Conservation (phyloP, 495 filamentous ascomycete genomes). For the Neurospora africana region DNA sequence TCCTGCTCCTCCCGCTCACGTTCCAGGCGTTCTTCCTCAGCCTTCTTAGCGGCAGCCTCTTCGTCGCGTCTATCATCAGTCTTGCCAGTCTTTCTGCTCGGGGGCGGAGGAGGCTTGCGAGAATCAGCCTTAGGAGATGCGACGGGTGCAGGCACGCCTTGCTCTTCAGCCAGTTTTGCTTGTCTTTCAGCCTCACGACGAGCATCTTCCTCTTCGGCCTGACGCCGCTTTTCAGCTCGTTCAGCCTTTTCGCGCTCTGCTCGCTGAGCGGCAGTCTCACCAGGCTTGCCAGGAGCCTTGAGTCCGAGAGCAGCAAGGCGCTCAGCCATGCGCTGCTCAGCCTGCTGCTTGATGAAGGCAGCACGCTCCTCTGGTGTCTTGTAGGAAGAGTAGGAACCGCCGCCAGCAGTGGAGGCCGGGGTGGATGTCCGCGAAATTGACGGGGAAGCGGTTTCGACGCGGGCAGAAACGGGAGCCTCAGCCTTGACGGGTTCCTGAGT, state of each 20-base stretch:
- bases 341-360: constrained; percentile 92
- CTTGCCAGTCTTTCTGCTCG: constrained; percentile 63
- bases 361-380: constrained; percentile 87
- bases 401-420: constrained; percentile 29
- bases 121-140: constrained; percentile 39
- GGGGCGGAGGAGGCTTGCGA: constrained; percentile 82
- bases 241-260: constrained; percentile 83
- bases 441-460: constrained; percentile 26
- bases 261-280: constrained; percentile 72
- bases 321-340: constrained; percentile 96
- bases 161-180: constrained; percentile 73
- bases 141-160: constrained; percentile 48
- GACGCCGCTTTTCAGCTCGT: constrained; percentile 69
- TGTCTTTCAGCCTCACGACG: constrained; percentile 81
- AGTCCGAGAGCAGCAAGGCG: constrained; percentile 88
- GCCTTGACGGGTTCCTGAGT: constrained; percentile 35
- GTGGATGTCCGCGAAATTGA: constrained; percentile 34
- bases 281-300: constrained; percentile 59
- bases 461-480: constrained; percentile 29
- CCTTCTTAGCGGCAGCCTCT: constrained; percentile 38
- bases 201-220: constrained; percentile 94
- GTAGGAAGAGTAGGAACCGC: constrained; percentile 63
- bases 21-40: constrained; percentile 43
- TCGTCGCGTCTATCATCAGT: constrained; percentile 40
- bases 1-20: constrained; percentile 73